These are phyloP conservation scores for Trametes versicolor DNA, from an alignment of 1,284 basidiomycete genomes.

Conservation along the genomic window DNA sequence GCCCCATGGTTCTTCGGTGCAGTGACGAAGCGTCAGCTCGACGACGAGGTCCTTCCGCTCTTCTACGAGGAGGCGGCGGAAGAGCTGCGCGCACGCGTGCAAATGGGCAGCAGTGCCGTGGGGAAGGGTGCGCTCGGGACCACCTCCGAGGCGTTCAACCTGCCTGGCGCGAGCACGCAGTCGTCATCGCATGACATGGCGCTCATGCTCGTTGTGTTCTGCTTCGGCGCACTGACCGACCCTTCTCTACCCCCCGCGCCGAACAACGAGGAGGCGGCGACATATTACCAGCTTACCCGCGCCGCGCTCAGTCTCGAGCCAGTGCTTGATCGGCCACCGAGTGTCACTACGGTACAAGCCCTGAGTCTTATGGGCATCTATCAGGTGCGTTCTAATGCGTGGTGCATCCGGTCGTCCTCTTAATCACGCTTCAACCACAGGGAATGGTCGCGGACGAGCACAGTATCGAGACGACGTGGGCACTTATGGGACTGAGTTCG, in stretches of 20 bases:
- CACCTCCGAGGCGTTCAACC: conserved; percentile 35
- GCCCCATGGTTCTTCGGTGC: conserved; percentile 82
- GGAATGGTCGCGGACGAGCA: conserved; percentile 49
- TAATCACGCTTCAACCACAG: conserved; percentile 49
- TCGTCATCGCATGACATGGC: conserved; percentile 61
- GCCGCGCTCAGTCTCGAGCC: conserved; percentile 72
- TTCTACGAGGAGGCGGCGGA: conserved; percentile 63
- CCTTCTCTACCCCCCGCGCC: conserved; percentile 64
- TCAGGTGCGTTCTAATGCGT: conserved; percentile 49
- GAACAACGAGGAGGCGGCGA: conserved; percentile 65
- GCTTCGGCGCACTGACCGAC: conserved; percentile 69
- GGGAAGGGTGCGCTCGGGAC: background rate
- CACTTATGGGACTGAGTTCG: conserved; percentile 46
- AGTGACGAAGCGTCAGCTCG: conserved; percentile 64
- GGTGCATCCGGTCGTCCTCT: conserved; percentile 41
- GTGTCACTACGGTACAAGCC: conserved; percentile 73
- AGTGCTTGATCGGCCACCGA: conserved; percentile 71
- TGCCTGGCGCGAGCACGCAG: conserved; percentile 30
- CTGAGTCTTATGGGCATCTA: conserved; percentile 74
- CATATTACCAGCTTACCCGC: conserved; percentile 66
- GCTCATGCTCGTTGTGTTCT: conserved; percentile 66
- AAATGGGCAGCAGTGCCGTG: conserved; percentile 13
- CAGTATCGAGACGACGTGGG: conserved; percentile 48
- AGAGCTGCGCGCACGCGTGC: conserved; percentile 5
- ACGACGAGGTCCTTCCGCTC: conserved; percentile 71